phyloP scores from a whole-genome alignment of 306 rosid genomes.

The Bauhinia variegata region DNA sequence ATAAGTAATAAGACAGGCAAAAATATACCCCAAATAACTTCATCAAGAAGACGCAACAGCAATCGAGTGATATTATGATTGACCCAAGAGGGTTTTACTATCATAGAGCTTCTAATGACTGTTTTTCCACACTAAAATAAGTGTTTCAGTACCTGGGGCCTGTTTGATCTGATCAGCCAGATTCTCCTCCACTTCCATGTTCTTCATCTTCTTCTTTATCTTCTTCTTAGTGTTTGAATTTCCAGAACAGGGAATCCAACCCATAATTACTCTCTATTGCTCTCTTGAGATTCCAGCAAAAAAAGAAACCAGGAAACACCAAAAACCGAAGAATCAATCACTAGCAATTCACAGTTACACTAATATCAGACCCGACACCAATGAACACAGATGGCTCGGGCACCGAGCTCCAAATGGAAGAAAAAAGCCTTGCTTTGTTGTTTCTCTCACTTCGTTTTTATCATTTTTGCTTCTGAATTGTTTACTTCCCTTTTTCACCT shows the following conservation, averaged over 20 bases:
- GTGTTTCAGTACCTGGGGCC: conserved; percentile 52
- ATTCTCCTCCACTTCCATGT: conserved; percentile 47
- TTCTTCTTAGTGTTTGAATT: conserved; percentile 56
- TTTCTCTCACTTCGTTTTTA: conserved; percentile 20
- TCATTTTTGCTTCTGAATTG: conserved; percentile 28
- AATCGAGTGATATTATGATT: conserved; percentile 39
- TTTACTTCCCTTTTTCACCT: conserved; percentile 21
- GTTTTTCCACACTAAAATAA: not conserved
- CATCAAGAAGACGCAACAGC: conserved; percentile 12
- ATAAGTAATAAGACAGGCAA: not conserved
- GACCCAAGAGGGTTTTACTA: conserved; percentile 32
- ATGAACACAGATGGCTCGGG: conserved; percentile 35
- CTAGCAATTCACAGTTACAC: conserved; percentile 23
- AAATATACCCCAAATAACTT: conserved; percentile 20
- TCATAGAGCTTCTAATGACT: conserved; percentile 20
- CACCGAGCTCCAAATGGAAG: conserved; percentile 30
- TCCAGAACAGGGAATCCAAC: conserved; percentile 93
- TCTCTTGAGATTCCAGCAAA: conserved; percentile 19
- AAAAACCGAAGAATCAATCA: conserved; percentile 25
- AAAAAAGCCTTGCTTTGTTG: conserved; percentile 29
- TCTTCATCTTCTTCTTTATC: conserved; percentile 53
- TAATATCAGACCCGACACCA: conserved; percentile 42
- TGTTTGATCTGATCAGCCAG: conserved; percentile 60
- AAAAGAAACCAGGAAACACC: conserved; percentile 25
- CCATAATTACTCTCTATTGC: conserved; percentile 49